These are phyloP conservation scores for Trypanosoma boissoni DNA, from an alignment of 208 protist species.

Conservation along the genomic window DNA sequence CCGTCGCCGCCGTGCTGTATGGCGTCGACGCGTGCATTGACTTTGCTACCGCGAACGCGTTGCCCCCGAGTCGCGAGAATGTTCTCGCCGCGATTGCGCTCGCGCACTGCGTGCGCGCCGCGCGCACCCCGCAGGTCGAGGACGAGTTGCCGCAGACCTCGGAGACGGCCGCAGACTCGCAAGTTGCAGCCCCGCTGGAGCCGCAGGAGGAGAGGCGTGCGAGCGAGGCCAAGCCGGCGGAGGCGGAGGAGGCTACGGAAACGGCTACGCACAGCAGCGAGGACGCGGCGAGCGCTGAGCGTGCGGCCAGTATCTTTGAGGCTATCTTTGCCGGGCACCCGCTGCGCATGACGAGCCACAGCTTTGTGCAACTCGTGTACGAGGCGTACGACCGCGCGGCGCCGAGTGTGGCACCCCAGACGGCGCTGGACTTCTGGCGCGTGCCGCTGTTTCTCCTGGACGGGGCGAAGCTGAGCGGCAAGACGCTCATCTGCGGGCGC, in stretches of 20 bases:
- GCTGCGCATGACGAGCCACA: slow-evolving; percentile 9
- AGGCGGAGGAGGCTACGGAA: too few relatives aligned
- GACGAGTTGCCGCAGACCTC: neutral
- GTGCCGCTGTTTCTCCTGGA: slow-evolving; percentile 63
- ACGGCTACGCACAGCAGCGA: too few relatives aligned
- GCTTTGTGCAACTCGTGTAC: slow-evolving; percentile 35
- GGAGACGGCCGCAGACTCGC: neutral
- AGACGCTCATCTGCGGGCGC: slow-evolving; percentile 53
- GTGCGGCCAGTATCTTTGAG: too few relatives aligned
- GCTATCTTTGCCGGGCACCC: slow-evolving; percentile 3
- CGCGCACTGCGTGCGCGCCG: slow-evolving; percentile 21
- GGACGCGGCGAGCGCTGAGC: too few relatives aligned
- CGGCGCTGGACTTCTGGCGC: slow-evolving; percentile 43
- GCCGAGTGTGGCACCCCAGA: slow-evolving; percentile 6
- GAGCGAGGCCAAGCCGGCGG: too few relatives aligned
- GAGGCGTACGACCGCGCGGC: slow-evolving; percentile 16
- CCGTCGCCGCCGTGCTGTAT: slow-evolving; percentile 32
- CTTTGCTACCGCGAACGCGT: slow-evolving; percentile 37
- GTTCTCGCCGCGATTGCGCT: slow-evolving; percentile 37
- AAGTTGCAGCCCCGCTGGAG: neutral
- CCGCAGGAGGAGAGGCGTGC: neutral
- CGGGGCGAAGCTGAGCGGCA: slow-evolving; percentile 78
- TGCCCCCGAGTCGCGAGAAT: slow-evolving; percentile 20
- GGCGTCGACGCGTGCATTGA: slow-evolving; percentile 32
- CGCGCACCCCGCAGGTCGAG: neutral